Evolutionary conservation across 371 early-diverging fungal genomes (phyloP).

Genomic region (Circinella umbellata): DNA sequence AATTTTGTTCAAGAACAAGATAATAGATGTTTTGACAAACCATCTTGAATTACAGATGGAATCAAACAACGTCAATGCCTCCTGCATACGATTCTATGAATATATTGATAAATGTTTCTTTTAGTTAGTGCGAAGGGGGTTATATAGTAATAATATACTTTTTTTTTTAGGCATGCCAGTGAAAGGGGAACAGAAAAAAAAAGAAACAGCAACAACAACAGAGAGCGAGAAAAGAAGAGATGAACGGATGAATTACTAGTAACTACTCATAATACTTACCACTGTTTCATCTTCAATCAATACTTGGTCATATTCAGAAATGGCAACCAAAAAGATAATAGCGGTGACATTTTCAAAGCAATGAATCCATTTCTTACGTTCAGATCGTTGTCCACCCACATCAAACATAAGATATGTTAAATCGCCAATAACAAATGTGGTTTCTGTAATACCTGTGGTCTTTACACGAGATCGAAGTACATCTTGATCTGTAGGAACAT

Average conservation of each 20-base stretch:
- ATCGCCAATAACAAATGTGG: constrained; percentile 83
- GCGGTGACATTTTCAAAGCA: constrained; percentile 97
- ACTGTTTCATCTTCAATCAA: constrained; percentile 94
- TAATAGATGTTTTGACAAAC: constrained; percentile 93
- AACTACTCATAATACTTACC: constrained; percentile 41
- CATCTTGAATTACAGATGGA: constrained; percentile 96
- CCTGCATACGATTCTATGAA: constrained; percentile 92
- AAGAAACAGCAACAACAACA: too few species aligned
- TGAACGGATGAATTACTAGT: too few species aligned
- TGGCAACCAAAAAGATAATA: constrained; percentile 93
- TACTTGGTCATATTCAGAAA: constrained; percentile 96
- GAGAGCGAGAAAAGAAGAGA: neutral
- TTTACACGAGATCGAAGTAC: constrained; percentile 87
- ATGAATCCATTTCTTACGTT: constrained; percentile 96
- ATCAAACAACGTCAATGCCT: constrained; percentile 94
- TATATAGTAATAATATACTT: neutral
- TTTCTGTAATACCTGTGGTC: constrained; percentile 92
- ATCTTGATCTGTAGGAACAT: constrained; percentile 90
- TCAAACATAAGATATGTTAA: constrained; percentile 93
- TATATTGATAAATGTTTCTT: too few species aligned
- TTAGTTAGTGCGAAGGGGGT: too few species aligned
- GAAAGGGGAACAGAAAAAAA: neutral
- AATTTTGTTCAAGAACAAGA: constrained; percentile 97
- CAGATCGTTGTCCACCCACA: constrained; percentile 95
- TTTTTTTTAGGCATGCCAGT: neutral